Percentiles rank a stretch among this genome's conserved stretches.
These are phyloP conservation scores for Fomes fomentarius DNA, from an alignment of 1,284 basidiomycete species.

Conservation along the genomic window DNA sequence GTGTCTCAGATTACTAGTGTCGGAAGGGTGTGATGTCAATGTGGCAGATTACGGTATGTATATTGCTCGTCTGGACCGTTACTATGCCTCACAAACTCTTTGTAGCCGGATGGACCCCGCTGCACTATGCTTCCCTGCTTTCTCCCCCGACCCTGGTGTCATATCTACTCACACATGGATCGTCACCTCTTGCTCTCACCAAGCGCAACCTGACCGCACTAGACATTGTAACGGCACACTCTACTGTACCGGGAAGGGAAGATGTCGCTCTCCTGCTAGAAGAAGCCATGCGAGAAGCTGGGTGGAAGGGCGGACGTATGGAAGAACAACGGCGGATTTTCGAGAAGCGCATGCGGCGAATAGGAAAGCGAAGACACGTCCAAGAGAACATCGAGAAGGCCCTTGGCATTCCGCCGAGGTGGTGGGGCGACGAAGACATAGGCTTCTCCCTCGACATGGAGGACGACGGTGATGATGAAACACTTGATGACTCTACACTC, in stretches of 20 bases:
- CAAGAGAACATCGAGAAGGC: conserved; percentile 57
- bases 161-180: conserved; percentile 90
- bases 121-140: conserved; percentile 92
- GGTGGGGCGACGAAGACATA: conserved; percentile 62
- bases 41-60: conserved; percentile 67
- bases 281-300: conserved; percentile 79
- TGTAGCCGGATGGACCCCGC: conserved; percentile 89
- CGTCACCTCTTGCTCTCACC: conserved; percentile 78
- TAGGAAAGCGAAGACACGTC: conserved; percentile 53
- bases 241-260: conserved; percentile 77
- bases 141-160: conserved; percentile 92
- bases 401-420: conserved; percentile 58
- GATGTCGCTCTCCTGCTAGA: conserved; percentile 81
- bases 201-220: conserved; percentile 79
- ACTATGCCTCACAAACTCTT: conserved; percentile 1
- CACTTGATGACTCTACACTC: conserved; percentile 51
- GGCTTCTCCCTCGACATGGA: conserved; percentile 41
- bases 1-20: conserved; percentile 79
- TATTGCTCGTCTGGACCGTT: background rate
- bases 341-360: conserved; percentile 61
- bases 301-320: conserved; percentile 72
- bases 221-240: conserved; percentile 84
- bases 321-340: conserved; percentile 60
- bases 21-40: conserved; percentile 75
- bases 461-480: conserved; percentile 48